phyloP scores from a whole-genome alignment of 2,329 filamentous ascomycete species.

The Aaosphaeria pasadenensis region DNA sequence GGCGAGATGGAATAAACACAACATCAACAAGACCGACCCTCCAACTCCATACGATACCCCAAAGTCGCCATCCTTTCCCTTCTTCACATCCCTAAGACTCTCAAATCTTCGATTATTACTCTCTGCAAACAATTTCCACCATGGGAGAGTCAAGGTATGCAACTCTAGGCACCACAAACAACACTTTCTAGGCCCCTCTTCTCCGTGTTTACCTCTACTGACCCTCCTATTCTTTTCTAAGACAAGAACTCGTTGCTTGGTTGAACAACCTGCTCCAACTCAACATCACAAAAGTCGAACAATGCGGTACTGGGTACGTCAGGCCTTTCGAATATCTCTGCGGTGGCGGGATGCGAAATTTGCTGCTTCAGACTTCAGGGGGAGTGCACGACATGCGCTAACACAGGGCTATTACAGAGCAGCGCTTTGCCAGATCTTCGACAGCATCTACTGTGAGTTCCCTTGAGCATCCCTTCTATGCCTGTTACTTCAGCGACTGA shows the following conservation, averaged over 20 bases:
- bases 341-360: neutral
- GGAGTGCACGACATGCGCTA: neutral
- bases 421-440: constrained; percentile 94
- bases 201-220: neutral
- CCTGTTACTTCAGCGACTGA: neutral
- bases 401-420: constrained; percentile 57
- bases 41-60: neutral
- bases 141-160: constrained; percentile 65
- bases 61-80: constrained; percentile 1
- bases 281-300: constrained; percentile 97
- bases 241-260: constrained; percentile 96
- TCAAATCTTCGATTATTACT: neutral
- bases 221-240: constrained; percentile 35
- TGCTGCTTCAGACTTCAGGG: constrained; percentile 12
- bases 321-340: neutral
- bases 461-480: neutral
- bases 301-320: constrained; percentile 93
- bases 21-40: neutral
- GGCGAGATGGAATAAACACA: neutral
- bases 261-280: constrained; percentile 96
- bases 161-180: constrained; percentile 10
- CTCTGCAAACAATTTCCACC: constrained; percentile 12
- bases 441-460: constrained; percentile 82
- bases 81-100: neutral
- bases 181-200: constrained; percentile 8